These are phyloP conservation scores for Colletotrichum sidae DNA, from an alignment of 2,329 filamentous ascomycete species.

Conservation along the genomic window DNA sequence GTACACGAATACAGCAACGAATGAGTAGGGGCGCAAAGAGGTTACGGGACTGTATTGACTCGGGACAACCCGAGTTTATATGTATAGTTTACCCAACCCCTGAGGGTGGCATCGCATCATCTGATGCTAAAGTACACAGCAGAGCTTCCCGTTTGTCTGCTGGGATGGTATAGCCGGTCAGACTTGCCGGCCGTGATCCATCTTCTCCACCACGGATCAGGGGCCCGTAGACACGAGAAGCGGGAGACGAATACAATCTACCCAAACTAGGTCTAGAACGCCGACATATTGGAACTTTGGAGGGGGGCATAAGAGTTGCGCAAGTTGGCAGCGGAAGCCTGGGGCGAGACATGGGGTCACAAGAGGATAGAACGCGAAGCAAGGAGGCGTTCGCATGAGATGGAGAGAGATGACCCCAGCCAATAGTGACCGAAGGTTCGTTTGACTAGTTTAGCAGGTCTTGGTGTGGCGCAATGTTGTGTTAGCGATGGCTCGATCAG, in stretches of 20 bases:
- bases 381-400: neutral
- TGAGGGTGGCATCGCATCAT: constrained; percentile 6
- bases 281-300: constrained; percentile 12
- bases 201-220: constrained; percentile 22
- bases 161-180: constrained; percentile 10
- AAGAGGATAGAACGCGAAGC: neutral
- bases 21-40: constrained; percentile 11
- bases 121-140: constrained; percentile 14
- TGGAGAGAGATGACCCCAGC: neutral
- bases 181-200: constrained; percentile 9
- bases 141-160: neutral
- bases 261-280: neutral
- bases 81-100: constrained; percentile 7
- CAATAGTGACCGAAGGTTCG: constrained; percentile 5
- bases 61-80: constrained; percentile 19
- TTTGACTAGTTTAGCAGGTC: neutral
- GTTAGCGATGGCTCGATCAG: constrained; percentile 30
- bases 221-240: constrained; percentile 14
- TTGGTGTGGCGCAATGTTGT: constrained; percentile 16
- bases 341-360: constrained; percentile 5
- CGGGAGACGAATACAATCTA: neutral
- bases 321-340: neutral
- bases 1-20: constrained; percentile 20
- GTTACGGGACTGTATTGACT: constrained; percentile 11
- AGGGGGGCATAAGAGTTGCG: neutral